A percentile compares a stretch with the other conserved stretches of the same genome.
These are phyloP conservation scores for Arthrobotrys sinensis DNA, from an alignment of 2,329 filamentous ascomycete species.

Conservation along the genomic window DNA sequence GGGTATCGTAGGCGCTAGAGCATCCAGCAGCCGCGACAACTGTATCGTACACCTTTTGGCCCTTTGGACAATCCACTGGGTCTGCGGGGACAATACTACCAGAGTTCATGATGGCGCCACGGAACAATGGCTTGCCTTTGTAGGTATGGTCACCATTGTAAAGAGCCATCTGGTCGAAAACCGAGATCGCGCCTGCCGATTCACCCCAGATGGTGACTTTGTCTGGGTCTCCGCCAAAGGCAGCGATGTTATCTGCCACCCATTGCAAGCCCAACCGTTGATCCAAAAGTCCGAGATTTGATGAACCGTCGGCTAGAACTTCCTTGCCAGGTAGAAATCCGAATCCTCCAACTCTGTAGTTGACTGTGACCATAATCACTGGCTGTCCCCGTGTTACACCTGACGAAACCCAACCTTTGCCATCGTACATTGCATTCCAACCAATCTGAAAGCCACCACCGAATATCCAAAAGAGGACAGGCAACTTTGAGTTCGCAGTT, in stretches of 20 bases:
- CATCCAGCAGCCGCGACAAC: conserved; percentile 76
- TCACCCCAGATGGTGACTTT: conserved; percentile 64
- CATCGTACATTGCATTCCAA: conserved; percentile 66
- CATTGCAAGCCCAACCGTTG: conserved; percentile 63
- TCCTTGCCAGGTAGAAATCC: conserved; percentile 72
- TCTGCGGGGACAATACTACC: conserved; percentile 76
- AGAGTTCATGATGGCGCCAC: conserved; percentile 83
- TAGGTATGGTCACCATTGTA: conserved; percentile 74
- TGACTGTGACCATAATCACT: conserved; percentile 72
- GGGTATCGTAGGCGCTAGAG: conserved; percentile 72
- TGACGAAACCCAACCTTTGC: conserved; percentile 64
- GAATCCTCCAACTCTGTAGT: conserved; percentile 72
- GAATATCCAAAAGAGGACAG: conserved; percentile 80
- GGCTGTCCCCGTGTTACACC: conserved; percentile 67
- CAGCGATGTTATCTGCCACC: conserved; percentile 63
- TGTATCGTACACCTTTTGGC: conserved; percentile 76
- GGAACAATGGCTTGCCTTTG: conserved; percentile 82
- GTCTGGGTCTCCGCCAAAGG: conserved; percentile 62
- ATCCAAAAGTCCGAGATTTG: conserved; percentile 65
- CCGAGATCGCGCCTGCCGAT: conserved; percentile 63
- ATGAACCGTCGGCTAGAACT: conserved; percentile 68
- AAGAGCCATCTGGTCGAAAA: conserved; percentile 70
- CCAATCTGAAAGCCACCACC: conserved; percentile 74
- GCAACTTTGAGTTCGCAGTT: conserved; percentile 73
- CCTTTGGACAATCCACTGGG: conserved; percentile 77